Evolutionary conservation across 176 grass and related monocot species (phyloP).

Genomic region (Eleusine indica): DNA sequence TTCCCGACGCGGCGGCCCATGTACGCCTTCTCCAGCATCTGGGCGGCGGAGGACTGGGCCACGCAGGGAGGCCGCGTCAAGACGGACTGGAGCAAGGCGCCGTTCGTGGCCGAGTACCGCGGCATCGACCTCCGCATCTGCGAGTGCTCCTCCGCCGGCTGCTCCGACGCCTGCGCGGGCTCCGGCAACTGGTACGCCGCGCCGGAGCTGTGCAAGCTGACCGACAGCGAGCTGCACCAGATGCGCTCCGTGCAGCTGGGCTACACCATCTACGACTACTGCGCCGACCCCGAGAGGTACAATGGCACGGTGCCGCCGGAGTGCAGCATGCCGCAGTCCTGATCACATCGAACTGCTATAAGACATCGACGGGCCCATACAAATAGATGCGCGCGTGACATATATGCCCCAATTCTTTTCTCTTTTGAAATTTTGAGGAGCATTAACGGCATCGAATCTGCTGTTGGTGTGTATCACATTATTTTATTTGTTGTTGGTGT

Average conservation of each 20-base stretch:
- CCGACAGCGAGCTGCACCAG: slow-evolving; percentile 22
- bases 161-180: slow-evolving; percentile 15
- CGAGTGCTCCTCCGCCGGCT: slow-evolving; percentile 25
- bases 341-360: background rate
- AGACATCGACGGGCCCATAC: background rate
- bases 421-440: too few relatives aligned
- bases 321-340: slow-evolving; percentile 50
- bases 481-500: too few relatives aligned
- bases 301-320: slow-evolving; percentile 44
- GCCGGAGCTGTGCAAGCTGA: slow-evolving; percentile 16
- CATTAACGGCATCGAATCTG: too few relatives aligned
- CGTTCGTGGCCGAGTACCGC: slow-evolving; percentile 62
- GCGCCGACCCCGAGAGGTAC: slow-evolving; percentile 45
- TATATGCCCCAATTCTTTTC: too few relatives aligned
- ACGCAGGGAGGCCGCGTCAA: slow-evolving; percentile 61
- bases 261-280: slow-evolving; percentile 72
- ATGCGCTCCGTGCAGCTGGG: slow-evolving; percentile 53
- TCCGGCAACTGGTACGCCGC: background rate
- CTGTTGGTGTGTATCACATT: too few relatives aligned
- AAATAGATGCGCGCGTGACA: too few relatives aligned
- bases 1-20: slow-evolving; percentile 56
- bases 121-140: slow-evolving; percentile 46
- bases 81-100: slow-evolving; percentile 62
- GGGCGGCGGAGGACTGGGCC: slow-evolving; percentile 72
- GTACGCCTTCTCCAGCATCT: slow-evolving; percentile 70